Base-by-base conservation (phyloP, 108 stramenopile species). In the Conticribra weissflogii region DNA sequence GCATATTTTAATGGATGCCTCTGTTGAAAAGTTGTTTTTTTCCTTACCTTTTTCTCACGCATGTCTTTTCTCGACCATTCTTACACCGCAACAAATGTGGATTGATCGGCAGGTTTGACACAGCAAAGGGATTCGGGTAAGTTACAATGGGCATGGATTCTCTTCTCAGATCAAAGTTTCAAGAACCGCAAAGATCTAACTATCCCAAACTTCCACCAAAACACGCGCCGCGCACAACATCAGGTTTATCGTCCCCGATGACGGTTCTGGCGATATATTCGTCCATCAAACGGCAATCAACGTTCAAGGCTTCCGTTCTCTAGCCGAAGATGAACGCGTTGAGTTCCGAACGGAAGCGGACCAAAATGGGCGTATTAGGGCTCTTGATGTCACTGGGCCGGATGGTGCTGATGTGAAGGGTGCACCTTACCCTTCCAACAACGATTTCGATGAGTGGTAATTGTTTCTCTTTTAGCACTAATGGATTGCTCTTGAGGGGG, bases 341-440 rank as follows among this genome's bases (percentile, higher is more conserved):
- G 68, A 75, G 33, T 76, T 70, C 55, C 54, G 45, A 60, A 52
- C 61, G 31, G 61, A 78, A 60, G 34, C 30, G 27, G 79, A 85
- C 29, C 41, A 32, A 15, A 78, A 66, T 30, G 81, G 84, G 19
- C 71, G 54, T 23, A 58, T 23, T 5, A 90, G 86, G 68, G 96
- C 96, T 18, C 50, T 81, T 23, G 81, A 89, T 62, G 96, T 96
- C 34, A 96, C 93, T n/a, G 96, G 96, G 34, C 96, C 96, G 0
- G 85, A 86, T 76, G 96, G 96, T 25, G 87, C 66, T 45, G 84
- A 81, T 72, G 96, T 96, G 0, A 76, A 92, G 62, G 91, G 91
- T 9, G 88, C 86, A 25, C 86, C 84, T 9, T 59, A 54, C 68
- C 74, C 55, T 25, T 30, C 72, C 28, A 67, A 70, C 52, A 68